Evolutionary conservation across 208 protist species (phyloP), one percentile per base, ranked within the genome.

Genomic region (Trypanosoma theileri): DNA sequence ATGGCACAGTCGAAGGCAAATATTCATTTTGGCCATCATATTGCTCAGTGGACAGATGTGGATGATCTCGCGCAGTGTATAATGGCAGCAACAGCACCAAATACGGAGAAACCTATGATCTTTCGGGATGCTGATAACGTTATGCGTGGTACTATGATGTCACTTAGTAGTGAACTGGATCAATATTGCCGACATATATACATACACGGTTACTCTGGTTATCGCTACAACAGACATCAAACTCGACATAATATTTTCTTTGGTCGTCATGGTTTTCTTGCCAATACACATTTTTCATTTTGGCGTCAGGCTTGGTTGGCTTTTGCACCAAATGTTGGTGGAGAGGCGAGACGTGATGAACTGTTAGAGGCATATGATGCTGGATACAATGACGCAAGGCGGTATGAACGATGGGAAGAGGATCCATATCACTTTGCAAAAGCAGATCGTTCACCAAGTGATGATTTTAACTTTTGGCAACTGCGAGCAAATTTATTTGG

Each of bases 341-440:
- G 80, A 6, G 69, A 80, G 0, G 63, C 59, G 19, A 58, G 82
- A 22, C 72, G 71, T 35, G 87, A 91, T 4, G 81, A 91, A 24
- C 75, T 95, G 22, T 71, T 95, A 28, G 69, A 88, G 69, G 87
- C 90, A 40, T 96, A 89, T 71, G 88, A 96, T 59, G 85, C 81
- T 21, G 91, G 91, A 21, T 93, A 91, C 73, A 82, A 93, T 67
- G 91, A 96, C 52, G 91, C 91, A 4, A 75, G 84, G 12, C 84
- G 87, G 21, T 96, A 94, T 66, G 86, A 93, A 66, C 88, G 91
- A 12, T 96, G 91, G 89, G 91, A 96, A 63, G 91, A 96, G 65
- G 91, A 96, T 58, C 83, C 91, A 28, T 96, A 96, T 73, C 86
- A 86, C 69, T 96, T 82, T 66, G 81, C 88, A 16, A 96, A 93